Percentiles rank a stretch among this genome's conserved stretches.
These are phyloP conservation scores for Podosphaera xanthii DNA, from an alignment of 2,329 filamentous ascomycete genomes.

Conservation along the genomic window DNA sequence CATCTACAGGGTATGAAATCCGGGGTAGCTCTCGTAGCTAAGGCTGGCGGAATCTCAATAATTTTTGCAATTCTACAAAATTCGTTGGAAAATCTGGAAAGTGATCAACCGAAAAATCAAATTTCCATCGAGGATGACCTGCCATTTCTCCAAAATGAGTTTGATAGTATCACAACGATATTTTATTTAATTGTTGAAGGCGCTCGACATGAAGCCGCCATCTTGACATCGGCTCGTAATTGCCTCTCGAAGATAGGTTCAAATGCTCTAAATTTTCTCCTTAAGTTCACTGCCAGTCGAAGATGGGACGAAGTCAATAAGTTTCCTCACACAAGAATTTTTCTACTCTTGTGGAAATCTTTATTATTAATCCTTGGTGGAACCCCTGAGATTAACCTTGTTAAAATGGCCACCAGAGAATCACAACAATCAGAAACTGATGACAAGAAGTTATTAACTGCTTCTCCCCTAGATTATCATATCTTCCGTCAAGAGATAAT, in stretches of 20 bases:
- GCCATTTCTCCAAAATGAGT: slow-evolving; percentile 27
- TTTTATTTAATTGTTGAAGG: slow-evolving; percentile 37
- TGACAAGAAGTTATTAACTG: slow-evolving; percentile 52
- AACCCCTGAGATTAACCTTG: slow-evolving; percentile 43
- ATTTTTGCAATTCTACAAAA: slow-evolving; percentile 15
- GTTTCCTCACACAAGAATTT: slow-evolving; percentile 43
- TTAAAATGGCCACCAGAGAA: slow-evolving; percentile 51
- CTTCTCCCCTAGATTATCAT: slow-evolving; percentile 88
- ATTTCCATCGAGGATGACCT: slow-evolving; percentile 15
- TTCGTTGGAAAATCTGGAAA: slow-evolving; percentile 12
- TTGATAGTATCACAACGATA: slow-evolving; percentile 39
- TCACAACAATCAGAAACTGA: slow-evolving; percentile 20
- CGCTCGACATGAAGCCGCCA: slow-evolving; percentile 27
- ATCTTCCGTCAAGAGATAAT: slow-evolving; percentile 90
- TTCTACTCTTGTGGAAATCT: slow-evolving; percentile 80
- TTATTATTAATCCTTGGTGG: slow-evolving; percentile 72
- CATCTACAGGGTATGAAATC: slow-evolving; percentile 37
- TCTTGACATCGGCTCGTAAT: slow-evolving; percentile 17
- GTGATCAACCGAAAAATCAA: slow-evolving; percentile 10
- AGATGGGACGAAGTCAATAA: slow-evolving; percentile 49
- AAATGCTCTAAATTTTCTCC: slow-evolving; percentile 46
- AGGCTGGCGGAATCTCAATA: slow-evolving; percentile 19
- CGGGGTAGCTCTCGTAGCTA: slow-evolving; percentile 27
- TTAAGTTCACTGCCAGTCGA: slow-evolving; percentile 42
- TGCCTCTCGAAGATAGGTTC: slow-evolving; percentile 37